phyloP scores from a whole-genome alignment of 2,329 filamentous ascomycete genomes.

The Colletotrichum gigasporum region DNA sequence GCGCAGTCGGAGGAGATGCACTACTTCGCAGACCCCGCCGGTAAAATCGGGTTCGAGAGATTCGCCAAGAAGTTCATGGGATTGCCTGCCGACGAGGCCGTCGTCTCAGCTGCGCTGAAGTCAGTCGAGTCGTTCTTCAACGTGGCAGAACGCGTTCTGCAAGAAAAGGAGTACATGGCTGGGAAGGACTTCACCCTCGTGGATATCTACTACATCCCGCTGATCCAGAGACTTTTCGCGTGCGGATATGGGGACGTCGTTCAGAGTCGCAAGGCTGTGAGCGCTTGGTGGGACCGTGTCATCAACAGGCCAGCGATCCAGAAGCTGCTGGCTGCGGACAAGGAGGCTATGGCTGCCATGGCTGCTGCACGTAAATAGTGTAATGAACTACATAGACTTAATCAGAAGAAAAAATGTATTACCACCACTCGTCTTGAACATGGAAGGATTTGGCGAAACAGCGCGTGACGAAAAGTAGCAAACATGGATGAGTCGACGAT shows the following conservation, averaged over 20 bases:
- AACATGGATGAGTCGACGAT: no score
- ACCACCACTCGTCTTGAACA: neutral
- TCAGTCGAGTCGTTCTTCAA: constrained; percentile 53
- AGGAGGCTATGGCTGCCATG: constrained; percentile 40
- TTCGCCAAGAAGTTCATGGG: constrained; percentile 55
- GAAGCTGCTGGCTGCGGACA: constrained; percentile 45
- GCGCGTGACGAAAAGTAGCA: neutral
- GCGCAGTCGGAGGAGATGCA: constrained; percentile 50
- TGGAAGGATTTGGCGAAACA: neutral
- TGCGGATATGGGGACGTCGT: constrained; percentile 50
- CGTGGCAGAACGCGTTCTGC: constrained; percentile 49
- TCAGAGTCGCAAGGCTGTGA: constrained; percentile 45
- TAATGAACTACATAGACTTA: neutral
- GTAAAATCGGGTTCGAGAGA: constrained; percentile 54
- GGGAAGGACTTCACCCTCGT: constrained; percentile 52
- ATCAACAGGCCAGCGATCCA: constrained; percentile 48
- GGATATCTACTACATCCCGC: constrained; percentile 58
- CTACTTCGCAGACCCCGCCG: constrained; percentile 55
- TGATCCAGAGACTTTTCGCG: constrained; percentile 52
- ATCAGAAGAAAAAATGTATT: neutral
- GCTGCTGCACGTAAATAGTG: constrained; percentile 37
- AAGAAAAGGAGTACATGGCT: constrained; percentile 53
- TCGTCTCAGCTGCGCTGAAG: constrained; percentile 46
- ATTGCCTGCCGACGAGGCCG: constrained; percentile 49
- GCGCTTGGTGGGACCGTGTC: constrained; percentile 52